A percentile compares a stretch with the other conserved stretches of the same genome.
Conservation (phyloP, 257 asterid species). For the Lantana camara region DNA sequence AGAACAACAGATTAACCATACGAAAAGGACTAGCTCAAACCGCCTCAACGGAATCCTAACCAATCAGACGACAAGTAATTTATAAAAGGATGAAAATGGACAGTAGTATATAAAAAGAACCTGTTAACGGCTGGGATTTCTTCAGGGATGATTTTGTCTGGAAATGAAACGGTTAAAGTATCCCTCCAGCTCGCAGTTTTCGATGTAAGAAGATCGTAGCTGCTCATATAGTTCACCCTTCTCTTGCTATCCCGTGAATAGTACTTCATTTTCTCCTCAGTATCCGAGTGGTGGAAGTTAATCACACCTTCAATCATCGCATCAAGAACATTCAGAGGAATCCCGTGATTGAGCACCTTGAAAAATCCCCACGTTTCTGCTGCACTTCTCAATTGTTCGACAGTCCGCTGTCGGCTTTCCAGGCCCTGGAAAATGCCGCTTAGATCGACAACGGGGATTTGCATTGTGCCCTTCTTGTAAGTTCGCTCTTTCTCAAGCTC, state of each 20-base stretch:
- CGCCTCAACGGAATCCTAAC: too few relatives aligned
- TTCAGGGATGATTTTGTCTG: slow-evolving; percentile 27
- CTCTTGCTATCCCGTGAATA: slow-evolving; percentile 40
- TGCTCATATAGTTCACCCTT: slow-evolving; percentile 39
- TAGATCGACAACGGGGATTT: slow-evolving; percentile 45
- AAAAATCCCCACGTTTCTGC: slow-evolving; percentile 54
- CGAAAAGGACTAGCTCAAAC: too few relatives aligned
- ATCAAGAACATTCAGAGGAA: slow-evolving; percentile 33
- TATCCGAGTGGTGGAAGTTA: slow-evolving; percentile 42
- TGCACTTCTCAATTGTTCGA: slow-evolving; percentile 35
- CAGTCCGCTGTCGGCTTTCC: too few relatives aligned
- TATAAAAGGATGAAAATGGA: too few relatives aligned
- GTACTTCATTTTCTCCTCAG: slow-evolving; percentile 44
- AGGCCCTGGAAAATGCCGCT: slow-evolving; percentile 17
- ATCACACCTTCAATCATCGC: too few relatives aligned
- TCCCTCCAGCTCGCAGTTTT: slow-evolving; percentile 67
- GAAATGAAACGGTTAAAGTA: slow-evolving; percentile 33
- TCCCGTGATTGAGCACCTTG: slow-evolving; percentile 55
- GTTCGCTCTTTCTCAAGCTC: neutral
- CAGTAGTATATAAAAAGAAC: slow-evolving; percentile 1
- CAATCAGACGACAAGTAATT: too few relatives aligned
- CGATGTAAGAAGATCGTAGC: slow-evolving; percentile 40
- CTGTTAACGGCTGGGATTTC: slow-evolving; percentile 57
- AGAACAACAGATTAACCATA: too few relatives aligned
- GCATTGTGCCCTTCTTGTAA: neutral